Evolutionary conservation across 441 rosid species (phyloP).

Genomic region (Mallotus japonicus): DNA sequence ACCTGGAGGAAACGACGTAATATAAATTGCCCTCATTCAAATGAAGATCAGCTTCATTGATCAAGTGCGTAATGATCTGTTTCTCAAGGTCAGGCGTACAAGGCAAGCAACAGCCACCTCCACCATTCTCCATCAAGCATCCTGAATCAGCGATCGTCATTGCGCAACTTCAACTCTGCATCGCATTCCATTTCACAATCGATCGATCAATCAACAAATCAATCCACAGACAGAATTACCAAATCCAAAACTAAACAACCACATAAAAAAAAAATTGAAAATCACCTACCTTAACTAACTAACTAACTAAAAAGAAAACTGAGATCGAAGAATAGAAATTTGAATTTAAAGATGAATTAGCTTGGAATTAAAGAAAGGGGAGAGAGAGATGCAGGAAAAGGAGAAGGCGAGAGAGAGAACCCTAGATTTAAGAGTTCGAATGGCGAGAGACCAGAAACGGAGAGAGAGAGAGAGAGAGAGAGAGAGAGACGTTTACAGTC

Average conservation of each 20-base stretch:
- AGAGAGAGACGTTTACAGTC: background rate
- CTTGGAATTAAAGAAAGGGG: background rate
- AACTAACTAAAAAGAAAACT: background rate
- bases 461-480: background rate
- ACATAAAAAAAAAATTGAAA: background rate
- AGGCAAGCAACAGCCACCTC: slow-evolving; percentile 45
- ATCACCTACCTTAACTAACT: background rate
- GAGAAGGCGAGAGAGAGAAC: slow-evolving; percentile 3
- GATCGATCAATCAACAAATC: background rate
- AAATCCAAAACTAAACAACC: background rate
- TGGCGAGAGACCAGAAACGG: background rate
- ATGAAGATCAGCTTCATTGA: slow-evolving; percentile 49
- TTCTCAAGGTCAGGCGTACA: slow-evolving; percentile 65
- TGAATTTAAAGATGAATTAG: background rate
- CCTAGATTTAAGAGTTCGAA: slow-evolving; percentile 23
- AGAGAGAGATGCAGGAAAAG: background rate
- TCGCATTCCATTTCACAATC: background rate
- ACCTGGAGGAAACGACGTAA: slow-evolving; percentile 75
- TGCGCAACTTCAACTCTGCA: background rate
- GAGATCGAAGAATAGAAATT: background rate
- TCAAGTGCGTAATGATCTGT: slow-evolving; percentile 54
- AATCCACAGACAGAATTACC: background rate
- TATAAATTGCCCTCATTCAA: slow-evolving; percentile 72
- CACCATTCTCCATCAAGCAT: slow-evolving; percentile 45
- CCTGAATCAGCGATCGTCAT: slow-evolving; percentile 20